A percentile compares a stretch with the other conserved stretches of the same genome.
These are phyloP conservation scores for Ceratocystiopsis minuta DNA, from an alignment of 2,329 filamentous ascomycete species.

Conservation along the genomic window DNA sequence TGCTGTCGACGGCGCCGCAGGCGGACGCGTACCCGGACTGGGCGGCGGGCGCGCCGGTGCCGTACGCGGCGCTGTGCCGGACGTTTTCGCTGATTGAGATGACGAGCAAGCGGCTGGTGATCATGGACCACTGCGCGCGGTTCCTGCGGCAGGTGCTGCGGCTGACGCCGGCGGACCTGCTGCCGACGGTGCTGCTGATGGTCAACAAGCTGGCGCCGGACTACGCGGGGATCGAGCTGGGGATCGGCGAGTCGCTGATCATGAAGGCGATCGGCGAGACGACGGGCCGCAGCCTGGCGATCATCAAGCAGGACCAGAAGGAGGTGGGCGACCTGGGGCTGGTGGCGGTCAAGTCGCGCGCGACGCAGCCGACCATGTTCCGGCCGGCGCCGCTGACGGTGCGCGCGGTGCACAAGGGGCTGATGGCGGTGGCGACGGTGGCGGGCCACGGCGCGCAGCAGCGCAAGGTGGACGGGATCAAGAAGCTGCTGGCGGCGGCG, in stretches of 20 bases:
- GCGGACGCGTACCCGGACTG: conserved; percentile 91
- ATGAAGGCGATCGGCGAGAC: conserved; percentile 97
- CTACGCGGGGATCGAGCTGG: conserved; percentile 88
- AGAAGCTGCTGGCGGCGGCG: conserved; percentile 84
- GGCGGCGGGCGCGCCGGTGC: conserved; percentile 74
- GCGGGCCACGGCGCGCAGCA: conserved; percentile 76
- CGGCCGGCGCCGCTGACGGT: conserved; percentile 86
- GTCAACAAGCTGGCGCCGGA: conserved; percentile 95
- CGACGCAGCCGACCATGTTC: conserved; percentile 95
- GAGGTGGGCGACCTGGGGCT: conserved; percentile 91
- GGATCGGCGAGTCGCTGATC: conserved; percentile 95
- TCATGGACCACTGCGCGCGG: conserved; percentile 71
- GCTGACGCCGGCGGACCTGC: conserved; percentile 70
- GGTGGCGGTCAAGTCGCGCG: conserved; percentile 87
- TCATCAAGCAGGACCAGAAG: conserved; percentile 91
- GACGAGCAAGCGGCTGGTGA: conserved; percentile 79
- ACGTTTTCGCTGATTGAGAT: conserved; percentile 92
- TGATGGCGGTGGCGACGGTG: conserved; percentile 76
- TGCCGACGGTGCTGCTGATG: conserved; percentile 85
- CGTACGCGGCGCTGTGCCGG: conserved; percentile 83
- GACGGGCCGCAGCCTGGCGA: conserved; percentile 68
- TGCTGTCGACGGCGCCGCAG: conserved; percentile 55
- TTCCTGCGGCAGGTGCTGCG: conserved; percentile 91
- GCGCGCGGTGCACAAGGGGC: conserved; percentile 65
- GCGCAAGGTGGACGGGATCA: conserved; percentile 84